phyloP scores from a whole-genome alignment of 2,329 filamentous ascomycete genomes.

The Monilinia polystroma region DNA sequence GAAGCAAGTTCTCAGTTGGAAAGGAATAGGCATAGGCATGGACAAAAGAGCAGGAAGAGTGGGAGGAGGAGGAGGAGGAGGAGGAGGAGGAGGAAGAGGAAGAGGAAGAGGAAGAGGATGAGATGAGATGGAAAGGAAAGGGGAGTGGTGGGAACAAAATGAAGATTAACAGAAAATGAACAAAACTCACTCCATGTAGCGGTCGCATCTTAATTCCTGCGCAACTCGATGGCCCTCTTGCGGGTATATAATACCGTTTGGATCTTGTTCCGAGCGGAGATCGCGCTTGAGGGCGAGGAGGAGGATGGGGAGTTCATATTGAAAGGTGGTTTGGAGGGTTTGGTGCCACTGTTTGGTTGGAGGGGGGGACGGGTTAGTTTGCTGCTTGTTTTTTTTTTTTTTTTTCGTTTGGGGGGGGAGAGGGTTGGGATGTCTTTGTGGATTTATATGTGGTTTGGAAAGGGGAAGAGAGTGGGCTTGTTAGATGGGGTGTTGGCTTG shows the following conservation, averaged over 20 bases:
- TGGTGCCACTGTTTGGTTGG: constrained; percentile 53
- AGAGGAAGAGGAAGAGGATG: too few species aligned
- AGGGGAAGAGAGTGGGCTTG: not conserved
- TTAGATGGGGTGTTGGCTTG: not conserved
- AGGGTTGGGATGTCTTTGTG: too few species aligned
- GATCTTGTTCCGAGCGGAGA: constrained; percentile 54
- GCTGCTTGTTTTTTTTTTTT: not conserved
- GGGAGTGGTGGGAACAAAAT: too few species aligned
- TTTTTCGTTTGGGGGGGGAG: too few species aligned
- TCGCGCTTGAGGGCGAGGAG: constrained; percentile 62
- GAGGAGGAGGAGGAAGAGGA: too few species aligned
- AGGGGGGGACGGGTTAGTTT: not conserved
- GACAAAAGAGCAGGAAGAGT: not conserved
- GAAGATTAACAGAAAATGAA: too few species aligned
- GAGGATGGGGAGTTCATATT: constrained; percentile 53
- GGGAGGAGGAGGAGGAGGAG: too few species aligned
- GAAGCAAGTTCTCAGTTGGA: not conserved
- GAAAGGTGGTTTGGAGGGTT: constrained; percentile 51
- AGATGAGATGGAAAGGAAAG: not conserved
- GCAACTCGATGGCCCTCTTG: constrained; percentile 58
- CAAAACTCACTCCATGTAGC: constrained; percentile 57
- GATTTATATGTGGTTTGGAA: not conserved
- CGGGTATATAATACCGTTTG: constrained; percentile 60
- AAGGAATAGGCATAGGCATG: not conserved
- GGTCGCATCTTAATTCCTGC: constrained; percentile 59